Evolutionary conservation across 2,329 filamentous ascomycete species (phyloP), one percentile per base, ranked within the genome.

Genomic region (Microdochium trichocladiopsis): DNA sequence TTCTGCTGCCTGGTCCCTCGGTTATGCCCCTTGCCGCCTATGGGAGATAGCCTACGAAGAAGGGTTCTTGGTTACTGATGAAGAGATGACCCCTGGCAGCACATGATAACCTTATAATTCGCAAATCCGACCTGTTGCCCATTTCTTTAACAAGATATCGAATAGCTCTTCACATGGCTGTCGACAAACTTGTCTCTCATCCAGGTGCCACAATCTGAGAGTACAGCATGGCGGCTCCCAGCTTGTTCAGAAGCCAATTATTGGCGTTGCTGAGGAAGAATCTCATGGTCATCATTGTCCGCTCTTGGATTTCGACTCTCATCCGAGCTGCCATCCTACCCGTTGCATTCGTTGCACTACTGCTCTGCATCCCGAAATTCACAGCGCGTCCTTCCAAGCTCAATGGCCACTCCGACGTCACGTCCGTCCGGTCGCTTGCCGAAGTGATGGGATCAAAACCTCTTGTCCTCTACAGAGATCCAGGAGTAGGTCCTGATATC

Each of bases 231-330:
- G 60, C 61, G 55, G 49, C 52, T 24, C 47, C 55, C 11, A 50
- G 53, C 24, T 50, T 55, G 8, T 51, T 60, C 9, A 41, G 55
- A 52, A 53, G 60, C 48, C 61, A 61, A 50, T 60, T 57, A 5
- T 58, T 58, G 61, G 62, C 59, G 23, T 54, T 64, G 22, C 57
- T 56, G 23, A 62, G 55, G 50, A 64, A 64, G 52, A 64, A 63
- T 50, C 53, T 62, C 31, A 52, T 58, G 21, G 57, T 61, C n/a
- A 47, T 55, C 21, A 25, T 61, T 33, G n/a, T 55, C 37, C 53
- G 62, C 25, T 58, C 58, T 12, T 61, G 59, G 57, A 45, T 60
- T 25, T 63, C 59, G 22, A 64, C 61, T 16, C 43, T 59, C 10
- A 52, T 64, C 21, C 58, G 60, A 33, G 58, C 60, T 43, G 56